phyloP scores from a whole-genome alignment of 306 rosid species.

The Datisca glomerata region DNA sequence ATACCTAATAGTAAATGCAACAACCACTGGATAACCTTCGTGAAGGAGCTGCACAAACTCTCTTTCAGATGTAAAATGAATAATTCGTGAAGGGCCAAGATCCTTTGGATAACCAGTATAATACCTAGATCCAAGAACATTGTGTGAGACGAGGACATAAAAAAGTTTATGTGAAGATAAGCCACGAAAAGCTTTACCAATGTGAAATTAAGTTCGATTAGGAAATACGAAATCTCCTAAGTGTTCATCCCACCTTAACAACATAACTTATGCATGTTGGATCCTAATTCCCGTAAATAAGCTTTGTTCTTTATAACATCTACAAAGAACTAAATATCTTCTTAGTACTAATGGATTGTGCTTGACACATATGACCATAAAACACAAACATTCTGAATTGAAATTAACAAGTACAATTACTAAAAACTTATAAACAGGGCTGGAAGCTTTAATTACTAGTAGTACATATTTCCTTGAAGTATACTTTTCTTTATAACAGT shows the following conservation, averaged over 20 bases:
- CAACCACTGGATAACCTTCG: conserved; percentile 76
- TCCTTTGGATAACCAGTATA: conserved; percentile 83
- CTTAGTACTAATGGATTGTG: too few species aligned
- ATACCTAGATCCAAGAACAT: conserved; percentile 33
- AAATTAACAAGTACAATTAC: too few species aligned
- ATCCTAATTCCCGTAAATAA: not conserved
- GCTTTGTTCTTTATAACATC: not conserved
- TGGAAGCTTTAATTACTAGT: too few species aligned
- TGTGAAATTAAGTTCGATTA: not conserved
- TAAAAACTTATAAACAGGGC: too few species aligned
- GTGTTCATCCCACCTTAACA: not conserved
- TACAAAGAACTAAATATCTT: too few species aligned
- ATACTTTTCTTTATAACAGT: too few species aligned
- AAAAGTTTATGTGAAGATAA: not conserved
- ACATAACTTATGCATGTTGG: not conserved
- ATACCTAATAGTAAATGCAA: conserved; percentile 79
- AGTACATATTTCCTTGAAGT: too few species aligned
- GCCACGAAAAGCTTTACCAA: not conserved
- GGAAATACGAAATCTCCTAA: not conserved
- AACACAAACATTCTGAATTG: too few species aligned
- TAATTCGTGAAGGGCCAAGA: conserved; percentile 73
- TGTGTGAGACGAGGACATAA: not conserved
- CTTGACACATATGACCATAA: too few species aligned
- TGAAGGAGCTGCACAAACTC: conserved; percentile 83
- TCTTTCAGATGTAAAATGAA: conserved; percentile 84